These are phyloP conservation scores for Syncephalis fuscata DNA, from an alignment of 371 early-diverging fungal species.

Conservation along the genomic window DNA sequence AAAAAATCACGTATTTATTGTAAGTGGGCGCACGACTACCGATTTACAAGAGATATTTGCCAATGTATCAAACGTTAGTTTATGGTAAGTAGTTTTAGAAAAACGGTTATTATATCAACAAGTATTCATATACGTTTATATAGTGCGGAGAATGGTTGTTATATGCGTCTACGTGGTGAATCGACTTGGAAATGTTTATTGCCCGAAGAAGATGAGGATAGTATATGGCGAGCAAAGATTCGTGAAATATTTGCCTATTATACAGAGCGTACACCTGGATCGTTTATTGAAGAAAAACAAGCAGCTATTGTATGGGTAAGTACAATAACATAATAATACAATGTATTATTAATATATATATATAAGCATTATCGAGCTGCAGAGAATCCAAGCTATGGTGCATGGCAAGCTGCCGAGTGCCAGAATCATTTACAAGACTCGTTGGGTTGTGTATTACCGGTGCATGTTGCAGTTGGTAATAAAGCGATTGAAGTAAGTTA, in stretches of 20 bases:
- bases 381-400: slow-evolving; percentile 30
- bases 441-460: slow-evolving; percentile 65
- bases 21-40: slow-evolving; percentile 64
- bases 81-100: slow-evolving; percentile 33
- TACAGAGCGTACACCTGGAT: slow-evolving; percentile 77
- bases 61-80: slow-evolving; percentile 50
- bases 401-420: slow-evolving; percentile 83
- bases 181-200: slow-evolving; percentile 5
- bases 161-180: slow-evolving; percentile 25
- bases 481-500: slow-evolving; percentile 72
- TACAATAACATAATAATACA: no score
- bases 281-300: slow-evolving; percentile 63
- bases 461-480: slow-evolving; percentile 79
- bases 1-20: slow-evolving; percentile 58
- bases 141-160: slow-evolving; percentile 79
- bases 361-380: no score
- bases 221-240: background rate
- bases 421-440: slow-evolving; percentile 77
- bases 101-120: background rate
- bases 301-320: slow-evolving; percentile 61
- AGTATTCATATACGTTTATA: no score
- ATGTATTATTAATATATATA: no score
- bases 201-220: background rate
- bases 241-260: slow-evolving; percentile 67
- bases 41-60: slow-evolving; percentile 62